Base-by-base conservation (phyloP, 257 asterid species). In the Capsicum pubescens region DNA sequence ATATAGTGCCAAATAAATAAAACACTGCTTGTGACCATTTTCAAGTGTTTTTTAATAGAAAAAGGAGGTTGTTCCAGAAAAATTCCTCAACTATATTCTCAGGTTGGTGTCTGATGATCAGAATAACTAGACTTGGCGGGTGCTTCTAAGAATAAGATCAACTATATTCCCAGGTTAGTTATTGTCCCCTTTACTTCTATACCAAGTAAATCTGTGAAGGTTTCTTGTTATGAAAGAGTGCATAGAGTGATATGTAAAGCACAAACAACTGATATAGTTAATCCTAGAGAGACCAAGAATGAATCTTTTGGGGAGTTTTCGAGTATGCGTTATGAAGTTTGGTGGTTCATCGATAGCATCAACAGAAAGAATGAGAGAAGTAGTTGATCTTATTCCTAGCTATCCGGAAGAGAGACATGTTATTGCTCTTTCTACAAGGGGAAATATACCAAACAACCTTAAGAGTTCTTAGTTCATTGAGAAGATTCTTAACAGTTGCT, bases 311-410 rank as follows among this genome's bases (percentile, higher is more conserved):
- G 87, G 32, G 91, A 83, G 55, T 59, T 68, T 84, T 64, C 81
- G 12, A 72, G 69, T 14, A 6, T 86, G 90, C 56, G 95, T 92
- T 70, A 94, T 94, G 98, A 93, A 94, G 90, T 94, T 94, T 76
- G 98, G 98, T 39, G 98, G 98, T 8, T 94, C 98, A 8, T 93
- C 98, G 7, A 91, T 94, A 82, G 93, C 98, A 36, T 90, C 94
- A 2, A 94, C 93, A 0, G 91, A 87, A 50, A 88, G 97, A 85
- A 93, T 94, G 93, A 90, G 87, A 84, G 95, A 94, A 83, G 91
- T 94, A 50, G 96, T 95, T 79, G 85, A 90, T 16, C 95, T 94
- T 60, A 92, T 94, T 84, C 89, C 88, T 87, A 87, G 93, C 81
- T 94, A 93, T 84, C 97, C 97, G 0, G 93, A 94, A 63, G 98